phyloP scores from a whole-genome alignment of 805 yeast species.

The Ogataea paraovalis region DNA sequence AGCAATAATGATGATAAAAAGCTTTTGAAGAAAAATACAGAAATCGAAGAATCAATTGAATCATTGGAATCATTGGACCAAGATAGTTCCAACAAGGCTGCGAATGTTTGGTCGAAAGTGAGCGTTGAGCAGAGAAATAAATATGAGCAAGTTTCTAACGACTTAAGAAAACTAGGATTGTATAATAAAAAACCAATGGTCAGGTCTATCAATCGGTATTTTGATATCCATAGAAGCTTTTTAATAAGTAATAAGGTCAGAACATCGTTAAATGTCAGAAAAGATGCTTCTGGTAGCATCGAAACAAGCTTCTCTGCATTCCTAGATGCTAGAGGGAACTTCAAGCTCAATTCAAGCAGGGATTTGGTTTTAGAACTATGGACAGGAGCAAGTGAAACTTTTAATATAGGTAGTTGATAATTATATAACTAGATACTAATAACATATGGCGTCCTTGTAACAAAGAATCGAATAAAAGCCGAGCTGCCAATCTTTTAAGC shows the following conservation, averaged over 20 bases:
- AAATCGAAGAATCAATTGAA: slow-evolving; percentile 3
- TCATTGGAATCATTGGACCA: slow-evolving; percentile 6
- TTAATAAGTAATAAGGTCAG: slow-evolving; percentile 4
- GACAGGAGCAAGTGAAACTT: slow-evolving; percentile 11
- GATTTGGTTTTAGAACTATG: slow-evolving; percentile 13
- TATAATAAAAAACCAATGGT: slow-evolving; percentile 27
- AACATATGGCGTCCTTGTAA: too few species aligned
- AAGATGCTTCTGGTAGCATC: not conserved
- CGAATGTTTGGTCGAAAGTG: slow-evolving; percentile 21
- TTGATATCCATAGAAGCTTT: not conserved
- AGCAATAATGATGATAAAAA: not conserved
- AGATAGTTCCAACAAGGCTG: slow-evolving; percentile 2
- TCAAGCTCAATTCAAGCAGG: slow-evolving; percentile 10
- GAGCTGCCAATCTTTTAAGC: not conserved
- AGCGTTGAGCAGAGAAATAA: slow-evolving; percentile 25
- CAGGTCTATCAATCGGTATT: slow-evolving; percentile 12
- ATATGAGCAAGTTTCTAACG: slow-evolving; percentile 28
- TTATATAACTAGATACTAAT: not conserved
- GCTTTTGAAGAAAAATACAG: not conserved
- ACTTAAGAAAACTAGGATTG: slow-evolving; percentile 26
- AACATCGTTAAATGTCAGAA: not conserved
- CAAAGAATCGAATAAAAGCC: too few species aligned
- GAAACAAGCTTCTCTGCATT: not conserved
- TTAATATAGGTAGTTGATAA: slow-evolving; percentile 1
- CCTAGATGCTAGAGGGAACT: slow-evolving; percentile 11